A percentile compares a stretch with the other conserved stretches of the same genome.
These are phyloP conservation scores for Trichosanthes truncata DNA, from an alignment of 306 rosid species.

Conservation along the genomic window DNA sequence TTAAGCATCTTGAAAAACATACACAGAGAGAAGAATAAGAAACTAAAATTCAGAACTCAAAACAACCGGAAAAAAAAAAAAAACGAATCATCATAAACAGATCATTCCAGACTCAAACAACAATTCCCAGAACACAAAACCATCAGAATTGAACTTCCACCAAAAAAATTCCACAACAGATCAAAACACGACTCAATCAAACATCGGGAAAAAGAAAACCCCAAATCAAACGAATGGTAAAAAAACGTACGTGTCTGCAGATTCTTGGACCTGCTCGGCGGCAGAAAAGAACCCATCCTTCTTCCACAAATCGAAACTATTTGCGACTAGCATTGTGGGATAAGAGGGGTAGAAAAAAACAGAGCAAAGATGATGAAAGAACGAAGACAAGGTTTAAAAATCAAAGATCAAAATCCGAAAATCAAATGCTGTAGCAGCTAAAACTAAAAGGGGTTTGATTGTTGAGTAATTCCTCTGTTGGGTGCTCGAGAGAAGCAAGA, in stretches of 20 bases:
- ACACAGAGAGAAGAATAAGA: background rate
- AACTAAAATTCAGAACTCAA: background rate
- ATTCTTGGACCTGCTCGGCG: slow-evolving; percentile 12
- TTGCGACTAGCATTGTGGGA: background rate
- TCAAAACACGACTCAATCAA: background rate
- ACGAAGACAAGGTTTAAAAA: background rate
- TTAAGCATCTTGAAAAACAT: background rate
- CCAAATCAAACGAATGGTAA: background rate
- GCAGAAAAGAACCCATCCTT: slow-evolving; percentile 8
- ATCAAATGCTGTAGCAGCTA: background rate
- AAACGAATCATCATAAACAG: background rate
- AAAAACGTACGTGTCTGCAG: slow-evolving; percentile 10
- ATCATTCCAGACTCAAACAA: background rate
- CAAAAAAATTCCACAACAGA: background rate
- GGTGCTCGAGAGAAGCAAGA: slow-evolving; percentile 9
- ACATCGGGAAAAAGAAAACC: background rate
- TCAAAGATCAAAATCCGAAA: background rate
- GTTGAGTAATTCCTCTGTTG: background rate
- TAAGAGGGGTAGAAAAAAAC: background rate
- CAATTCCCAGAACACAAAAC: background rate
- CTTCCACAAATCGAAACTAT: slow-evolving; percentile 9
- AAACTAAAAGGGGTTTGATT: background rate
- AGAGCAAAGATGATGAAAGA: background rate
- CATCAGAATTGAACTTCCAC: background rate
- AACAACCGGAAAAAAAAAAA: background rate